These are phyloP conservation scores for Podila minutissima DNA, from an alignment of 192 early-diverging fungal species.

Conservation along the genomic window DNA sequence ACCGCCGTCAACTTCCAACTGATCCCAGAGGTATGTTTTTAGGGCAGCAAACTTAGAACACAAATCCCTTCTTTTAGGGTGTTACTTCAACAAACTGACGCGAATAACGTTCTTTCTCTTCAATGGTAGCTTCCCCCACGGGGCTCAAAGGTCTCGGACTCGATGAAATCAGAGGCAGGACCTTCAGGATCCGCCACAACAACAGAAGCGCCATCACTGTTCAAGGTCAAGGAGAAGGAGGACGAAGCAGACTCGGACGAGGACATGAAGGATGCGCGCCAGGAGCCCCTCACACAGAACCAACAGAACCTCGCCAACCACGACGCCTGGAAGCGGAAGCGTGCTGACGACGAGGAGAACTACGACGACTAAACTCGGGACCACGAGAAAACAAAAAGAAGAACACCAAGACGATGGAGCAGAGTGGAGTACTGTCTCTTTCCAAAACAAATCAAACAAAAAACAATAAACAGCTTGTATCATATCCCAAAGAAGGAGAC, in stretches of 20 bases:
- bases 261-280: slow-evolving; percentile 18
- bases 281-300: slow-evolving; percentile 25
- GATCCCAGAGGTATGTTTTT: slow-evolving; percentile 65
- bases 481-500: not conserved
- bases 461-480: not conserved
- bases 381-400: not conserved
- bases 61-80: no score
- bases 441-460: no score
- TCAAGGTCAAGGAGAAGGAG: slow-evolving; percentile 27
- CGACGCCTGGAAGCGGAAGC: slow-evolving; percentile 47
- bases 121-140: slow-evolving; percentile 22
- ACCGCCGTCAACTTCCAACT: slow-evolving; percentile 84
- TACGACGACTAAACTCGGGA: slow-evolving; percentile 18
- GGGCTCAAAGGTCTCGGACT: not conserved
- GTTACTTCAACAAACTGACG: not conserved
- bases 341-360: slow-evolving; percentile 39
- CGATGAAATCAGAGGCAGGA: slow-evolving; percentile 4
- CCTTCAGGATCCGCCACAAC: not conserved
- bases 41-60: no score
- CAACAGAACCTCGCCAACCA: slow-evolving; percentile 48
- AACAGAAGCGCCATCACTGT: slow-evolving; percentile 29
- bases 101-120: not conserved
- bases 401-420: not conserved
- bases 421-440: no score
- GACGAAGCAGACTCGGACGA: slow-evolving; percentile 26